Base-by-base conservation (phyloP, 345 rosid species). In the Turnera subulata region DNA sequence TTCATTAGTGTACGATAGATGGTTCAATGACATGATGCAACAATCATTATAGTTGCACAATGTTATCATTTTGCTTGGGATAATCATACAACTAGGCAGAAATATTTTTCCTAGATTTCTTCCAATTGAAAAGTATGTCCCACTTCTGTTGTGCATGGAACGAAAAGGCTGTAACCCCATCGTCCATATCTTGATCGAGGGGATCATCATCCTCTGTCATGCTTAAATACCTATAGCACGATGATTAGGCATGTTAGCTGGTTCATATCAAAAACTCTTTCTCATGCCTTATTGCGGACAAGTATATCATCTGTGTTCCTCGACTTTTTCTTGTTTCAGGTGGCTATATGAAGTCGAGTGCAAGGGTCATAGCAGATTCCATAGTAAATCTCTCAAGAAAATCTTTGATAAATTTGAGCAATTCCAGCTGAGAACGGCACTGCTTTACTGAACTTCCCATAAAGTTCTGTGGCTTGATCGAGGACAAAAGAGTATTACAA, bases 281-380 rank as follows among this genome's bases (percentile, higher is more conserved):
- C n/a, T n/a, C n/a, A n/a, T n/a, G n/a, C n/a, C n/a, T n/a, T n/a
- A n/a, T n/a, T n/a, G n/a, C n/a, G n/a, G 25, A 23, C 33, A 16
- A 29, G 8, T 29, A 3, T 29, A 29, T 29, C 8, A 29, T 29
- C 35, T 3, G 35, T 29, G 35, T 29, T 29, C 35, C 4, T 29
- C 6, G 16, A 22, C 8, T 23, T 47, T 46, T 57, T 48, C 55
- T n/a, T 72, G 61, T 58, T 77, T 70, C 78, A 89, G 98, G 97
- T 42, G 98, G 97, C 74, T 92, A 92, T 62, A 86, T 86, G 97
- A 89, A 92, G 77, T 77, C 88, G 24, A 92, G 95, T 38, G 98
- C 98, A 33, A 75, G 85, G 78, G 91, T 89, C 25, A 78, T 92
- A 19, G 95, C 98, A 12, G 76, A 84, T 76, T 89, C 98, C 37